Conservation (phyloP, 2,329 filamentous ascomycete genomes). For the Sordariomycetes sp. region DNA sequence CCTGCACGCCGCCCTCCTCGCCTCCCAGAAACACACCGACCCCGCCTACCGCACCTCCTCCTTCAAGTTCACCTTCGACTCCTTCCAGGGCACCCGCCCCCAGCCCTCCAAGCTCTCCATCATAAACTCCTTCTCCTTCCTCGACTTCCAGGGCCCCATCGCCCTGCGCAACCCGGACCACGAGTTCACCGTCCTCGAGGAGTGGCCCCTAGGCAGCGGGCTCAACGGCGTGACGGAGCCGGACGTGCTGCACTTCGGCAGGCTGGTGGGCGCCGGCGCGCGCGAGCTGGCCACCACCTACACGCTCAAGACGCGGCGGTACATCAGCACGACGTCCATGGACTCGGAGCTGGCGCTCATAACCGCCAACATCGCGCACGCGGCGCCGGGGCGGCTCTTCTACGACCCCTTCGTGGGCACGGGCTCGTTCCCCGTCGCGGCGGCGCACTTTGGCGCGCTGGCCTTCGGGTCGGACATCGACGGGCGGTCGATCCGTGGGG, state of each 20-base stretch:
- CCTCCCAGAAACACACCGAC: neutral
- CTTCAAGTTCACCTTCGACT: conserved; percentile 79
- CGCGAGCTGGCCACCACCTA: conserved; percentile 62
- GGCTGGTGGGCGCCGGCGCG: conserved; percentile 55
- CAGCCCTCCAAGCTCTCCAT: conserved; percentile 55
- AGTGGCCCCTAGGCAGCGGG: conserved; percentile 53
- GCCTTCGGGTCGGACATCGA: conserved; percentile 89
- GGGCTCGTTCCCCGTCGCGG: conserved; percentile 83
- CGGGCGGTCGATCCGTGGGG: conserved; percentile 74
- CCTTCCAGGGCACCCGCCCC: conserved; percentile 65
- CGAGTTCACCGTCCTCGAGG: conserved; percentile 72
- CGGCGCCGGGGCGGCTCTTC: conserved; percentile 72
- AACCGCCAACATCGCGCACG: conserved; percentile 83
- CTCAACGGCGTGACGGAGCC: conserved; percentile 40
- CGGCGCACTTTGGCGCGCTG: conserved; percentile 78
- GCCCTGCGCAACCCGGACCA: conserved; percentile 63
- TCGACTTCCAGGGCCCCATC: conserved; percentile 70
- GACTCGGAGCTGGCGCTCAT: conserved; percentile 86
- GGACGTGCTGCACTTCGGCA: conserved; percentile 56
- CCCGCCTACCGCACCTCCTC: conserved; percentile 48
- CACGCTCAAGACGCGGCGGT: conserved; percentile 84
- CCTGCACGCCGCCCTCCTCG: conserved; percentile 42
- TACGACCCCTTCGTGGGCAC: conserved; percentile 96
- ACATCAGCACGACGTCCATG: conserved; percentile 96
- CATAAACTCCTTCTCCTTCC: conserved; percentile 72